Base-by-base conservation (phyloP, 495 filamentous ascomycete genomes). In the Podospora pseudoanserina region DNA sequence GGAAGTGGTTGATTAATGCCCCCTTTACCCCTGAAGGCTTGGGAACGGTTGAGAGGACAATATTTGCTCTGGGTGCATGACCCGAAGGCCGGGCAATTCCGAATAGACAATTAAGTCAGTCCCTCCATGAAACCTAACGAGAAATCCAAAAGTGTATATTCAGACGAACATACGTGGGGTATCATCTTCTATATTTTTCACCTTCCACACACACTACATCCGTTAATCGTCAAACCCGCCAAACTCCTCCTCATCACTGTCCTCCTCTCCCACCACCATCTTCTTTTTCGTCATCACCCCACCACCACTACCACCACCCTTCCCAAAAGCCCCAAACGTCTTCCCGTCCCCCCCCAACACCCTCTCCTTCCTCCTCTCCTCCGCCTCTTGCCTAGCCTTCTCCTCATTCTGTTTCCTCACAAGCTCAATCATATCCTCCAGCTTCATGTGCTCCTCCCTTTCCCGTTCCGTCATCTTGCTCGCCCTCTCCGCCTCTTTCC, bases 381-480 rank as follows among this genome's bases (percentile, higher is more conserved):
- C 39, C 27, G 11, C 44, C 23, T 91, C 80, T 64, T 63, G n/a
- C 4, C 69, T 71, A 15, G 60, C 74, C 69, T 85, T 83, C 70
- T 86, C 85, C 70, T 73, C 65, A 63, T 79, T 83, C 77, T 84
- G 79, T 68, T 78, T 83, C 77, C 88, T 87, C 26, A 97, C 87
- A 72, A 88, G 76, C 68, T 88, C 84, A 54, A 97, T 84, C 66
- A 99, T 83, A 44, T 84, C 80, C 69, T 92, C 83, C 64, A 96
- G 85, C 78, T 94, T 88, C 64, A 74, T 81, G 67, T 88, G 85
- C 76, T 91, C 88, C 65, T 83, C 82, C 75, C 82, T 88, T 79
- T 97, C 91, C 68, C 89, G 88, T 15, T 88, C 86, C 0, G 86
- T 90, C 87, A 97, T 90, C 74, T 85, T 86, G 57, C 85, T 85